A percentile compares a stretch with the other conserved stretches of the same genome.
phyloP scores from a whole-genome alignment of 2,329 filamentous ascomycete genomes.

The Cladosporium halotolerans region DNA sequence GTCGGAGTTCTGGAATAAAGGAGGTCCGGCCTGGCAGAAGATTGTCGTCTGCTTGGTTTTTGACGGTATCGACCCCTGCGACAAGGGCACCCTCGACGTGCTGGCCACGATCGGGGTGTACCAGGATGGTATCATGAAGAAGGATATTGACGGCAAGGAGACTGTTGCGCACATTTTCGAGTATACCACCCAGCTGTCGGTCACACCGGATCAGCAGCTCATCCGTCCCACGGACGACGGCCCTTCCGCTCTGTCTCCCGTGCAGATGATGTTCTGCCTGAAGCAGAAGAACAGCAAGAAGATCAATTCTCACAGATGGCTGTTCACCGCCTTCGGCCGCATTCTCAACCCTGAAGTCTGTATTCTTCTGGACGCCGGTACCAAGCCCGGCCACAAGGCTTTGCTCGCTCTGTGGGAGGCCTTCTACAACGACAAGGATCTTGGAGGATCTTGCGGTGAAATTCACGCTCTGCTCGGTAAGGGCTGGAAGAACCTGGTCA shows the following conservation, averaged over 20 bases:
- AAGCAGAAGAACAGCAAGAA: conserved; percentile 99
- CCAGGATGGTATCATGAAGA: conserved; percentile 98
- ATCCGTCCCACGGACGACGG: conserved; percentile 85
- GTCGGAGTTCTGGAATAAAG: conserved; percentile 99
- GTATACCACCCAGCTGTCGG: conserved; percentile 95
- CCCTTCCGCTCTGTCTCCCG: conserved; percentile 78
- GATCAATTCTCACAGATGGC: conserved; percentile 98
- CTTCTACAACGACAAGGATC: conserved; percentile 99
- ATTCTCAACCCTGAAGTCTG: conserved; percentile 96
- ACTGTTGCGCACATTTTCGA: conserved; percentile 97
- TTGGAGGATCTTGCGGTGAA: conserved; percentile 96
- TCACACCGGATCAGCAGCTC: conserved; percentile 94
- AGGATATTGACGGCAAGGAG: conserved; percentile 94
- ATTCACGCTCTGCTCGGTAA: conserved; percentile 97
- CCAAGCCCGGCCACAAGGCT: conserved; percentile 88
- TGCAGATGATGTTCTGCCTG: conserved; percentile 98
- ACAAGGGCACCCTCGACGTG: conserved; percentile 90
- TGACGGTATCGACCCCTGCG: conserved; percentile 94
- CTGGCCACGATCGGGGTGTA: conserved; percentile 92
- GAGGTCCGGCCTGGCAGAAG: conserved; percentile 97
- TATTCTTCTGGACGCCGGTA: conserved; percentile 94
- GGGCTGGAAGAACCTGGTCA: conserved; percentile 84
- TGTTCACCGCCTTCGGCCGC: conserved; percentile 95
- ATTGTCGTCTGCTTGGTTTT: conserved; percentile 97
- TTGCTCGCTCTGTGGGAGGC: conserved; percentile 92